Conservation (phyloP, 169 alveolate genomes). For the Perkinsus marinus region DNA sequence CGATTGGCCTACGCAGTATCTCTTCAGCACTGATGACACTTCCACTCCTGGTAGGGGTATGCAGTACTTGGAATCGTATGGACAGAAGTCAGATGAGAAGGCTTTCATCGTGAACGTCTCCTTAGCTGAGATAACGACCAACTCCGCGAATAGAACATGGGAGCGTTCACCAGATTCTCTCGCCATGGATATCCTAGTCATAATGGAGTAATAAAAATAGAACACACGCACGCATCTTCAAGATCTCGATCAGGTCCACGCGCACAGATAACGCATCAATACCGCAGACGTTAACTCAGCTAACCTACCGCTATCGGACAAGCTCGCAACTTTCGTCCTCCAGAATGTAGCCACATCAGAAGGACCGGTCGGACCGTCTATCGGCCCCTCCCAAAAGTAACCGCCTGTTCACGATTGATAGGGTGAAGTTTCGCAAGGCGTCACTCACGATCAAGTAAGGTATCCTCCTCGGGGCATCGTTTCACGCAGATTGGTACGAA, state of each 20-base stretch:
- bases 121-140: neutral
- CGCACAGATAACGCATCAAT: no score
- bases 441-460: neutral
- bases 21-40: neutral
- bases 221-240: no score
- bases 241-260: no score
- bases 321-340: neutral
- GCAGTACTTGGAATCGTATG: neutral
- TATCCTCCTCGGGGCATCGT: neutral
- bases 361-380: neutral
- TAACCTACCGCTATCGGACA: neutral
- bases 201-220: no score
- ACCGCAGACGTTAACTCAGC: no score
- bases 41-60: constrained; percentile 1
- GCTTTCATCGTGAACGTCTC: neutral
- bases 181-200: no score
- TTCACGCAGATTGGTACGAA: neutral
- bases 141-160: neutral
- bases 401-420: neutral
- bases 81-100: neutral
- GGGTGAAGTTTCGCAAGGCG: neutral
- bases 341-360: neutral
- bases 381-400: neutral
- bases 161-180: no score
- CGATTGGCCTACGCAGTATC: neutral